Percentiles rank a stretch among this genome's conserved stretches.
Conservation (phyloP, 345 rosid species). For the Iberis pinnata region DNA sequence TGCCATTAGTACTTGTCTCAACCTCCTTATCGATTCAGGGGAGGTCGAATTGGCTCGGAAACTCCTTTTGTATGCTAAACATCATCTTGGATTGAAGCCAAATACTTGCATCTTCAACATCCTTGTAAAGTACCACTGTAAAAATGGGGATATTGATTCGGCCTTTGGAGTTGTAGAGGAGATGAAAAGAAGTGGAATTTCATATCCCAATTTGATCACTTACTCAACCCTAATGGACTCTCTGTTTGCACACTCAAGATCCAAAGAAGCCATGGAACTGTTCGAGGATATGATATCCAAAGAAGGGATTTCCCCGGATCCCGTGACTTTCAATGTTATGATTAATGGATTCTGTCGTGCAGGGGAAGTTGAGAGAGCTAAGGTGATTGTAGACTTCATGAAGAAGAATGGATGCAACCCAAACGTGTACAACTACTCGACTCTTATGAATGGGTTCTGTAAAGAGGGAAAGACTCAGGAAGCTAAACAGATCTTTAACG, state of each 20-base stretch:
- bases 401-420: constrained; percentile 70
- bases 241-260: constrained; percentile 48
- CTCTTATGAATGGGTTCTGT: constrained; percentile 61
- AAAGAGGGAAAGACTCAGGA: constrained; percentile 53
- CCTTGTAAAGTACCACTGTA: constrained; percentile 75
- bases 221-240: constrained; percentile 69
- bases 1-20: constrained; percentile 83
- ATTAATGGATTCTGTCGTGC: constrained; percentile 66
- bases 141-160: constrained; percentile 47
- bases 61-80: constrained; percentile 46
- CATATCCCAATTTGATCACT: constrained; percentile 71
- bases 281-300: constrained; percentile 77
- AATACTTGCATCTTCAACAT: constrained; percentile 92
- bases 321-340: constrained; percentile 57
- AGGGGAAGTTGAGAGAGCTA: constrained; percentile 67
- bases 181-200: constrained; percentile 53
- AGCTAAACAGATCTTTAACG: constrained; percentile 47
- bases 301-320: constrained; percentile 73
- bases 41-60: constrained; percentile 44
- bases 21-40: constrained; percentile 61
- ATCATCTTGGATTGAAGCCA: constrained; percentile 45
- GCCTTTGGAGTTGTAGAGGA: constrained; percentile 60
- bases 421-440: constrained; percentile 56
- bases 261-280: constrained; percentile 61
- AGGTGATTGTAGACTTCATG: constrained; percentile 75